Conservation (phyloP, 805 yeast species). For the Schwanniomyces polymorphus region DNA sequence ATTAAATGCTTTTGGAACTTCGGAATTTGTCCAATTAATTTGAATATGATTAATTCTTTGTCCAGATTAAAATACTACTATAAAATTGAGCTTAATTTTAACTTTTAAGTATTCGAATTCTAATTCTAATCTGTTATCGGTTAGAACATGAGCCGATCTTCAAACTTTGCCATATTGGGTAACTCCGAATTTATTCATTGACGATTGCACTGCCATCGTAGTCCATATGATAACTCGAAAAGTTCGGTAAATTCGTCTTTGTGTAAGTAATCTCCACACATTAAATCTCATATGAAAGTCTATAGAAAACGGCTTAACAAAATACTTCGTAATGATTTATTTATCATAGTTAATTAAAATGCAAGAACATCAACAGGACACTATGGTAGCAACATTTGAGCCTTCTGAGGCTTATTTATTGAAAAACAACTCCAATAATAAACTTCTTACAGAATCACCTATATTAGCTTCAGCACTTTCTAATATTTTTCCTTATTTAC, state of each 20-base stretch:
- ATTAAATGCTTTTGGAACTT: too few relatives aligned
- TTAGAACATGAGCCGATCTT: too few relatives aligned
- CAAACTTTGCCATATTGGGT: too few relatives aligned
- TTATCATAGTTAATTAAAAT: background rate
- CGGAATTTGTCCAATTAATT: too few relatives aligned
- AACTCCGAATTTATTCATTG: too few relatives aligned
- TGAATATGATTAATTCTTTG: too few relatives aligned
- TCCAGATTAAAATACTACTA: too few relatives aligned
- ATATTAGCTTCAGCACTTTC: slow-evolving; percentile 46
- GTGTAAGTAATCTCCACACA: slow-evolving; percentile 2
- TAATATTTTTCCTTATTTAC: slow-evolving; percentile 47
- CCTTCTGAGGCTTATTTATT: slow-evolving; percentile 38
- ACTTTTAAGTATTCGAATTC: too few relatives aligned
- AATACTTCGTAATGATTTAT: background rate
- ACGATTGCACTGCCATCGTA: too few relatives aligned
- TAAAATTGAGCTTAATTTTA: too few relatives aligned
- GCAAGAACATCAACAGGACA: slow-evolving; percentile 2
- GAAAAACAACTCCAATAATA: slow-evolving; percentile 25
- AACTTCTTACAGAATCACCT: slow-evolving; percentile 44
- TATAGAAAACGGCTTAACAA: background rate
- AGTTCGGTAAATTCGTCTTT: background rate
- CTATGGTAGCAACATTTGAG: slow-evolving; percentile 28
- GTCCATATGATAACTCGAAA: too few relatives aligned
- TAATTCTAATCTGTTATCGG: too few relatives aligned
- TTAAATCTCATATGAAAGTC: slow-evolving; percentile 1